phyloP scores from a whole-genome alignment of 2,329 filamentous ascomycete genomes.

The Fusarium keratoplasticum region DNA sequence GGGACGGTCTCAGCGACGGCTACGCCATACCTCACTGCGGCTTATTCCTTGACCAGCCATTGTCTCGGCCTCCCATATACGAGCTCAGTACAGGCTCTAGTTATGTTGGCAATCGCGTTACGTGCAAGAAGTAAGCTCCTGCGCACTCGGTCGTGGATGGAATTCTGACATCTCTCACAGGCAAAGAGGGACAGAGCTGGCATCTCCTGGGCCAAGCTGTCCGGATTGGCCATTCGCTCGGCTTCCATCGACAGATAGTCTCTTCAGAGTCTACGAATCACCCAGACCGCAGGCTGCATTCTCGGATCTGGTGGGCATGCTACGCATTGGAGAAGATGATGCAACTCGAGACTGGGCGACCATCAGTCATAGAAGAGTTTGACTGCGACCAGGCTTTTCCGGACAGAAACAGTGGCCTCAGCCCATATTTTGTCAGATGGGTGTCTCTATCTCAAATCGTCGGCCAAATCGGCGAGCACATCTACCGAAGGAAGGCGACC shows the following conservation, averaged over 20 bases:
- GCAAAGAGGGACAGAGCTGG: slow-evolving; percentile 37
- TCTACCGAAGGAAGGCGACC: slow-evolving; percentile 30
- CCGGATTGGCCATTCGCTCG: slow-evolving; percentile 29
- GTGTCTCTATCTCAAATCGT: slow-evolving; percentile 29
- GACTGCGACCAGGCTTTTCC: slow-evolving; percentile 34
- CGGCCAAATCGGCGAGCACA: slow-evolving; percentile 36
- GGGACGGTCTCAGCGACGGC: slow-evolving; percentile 19
- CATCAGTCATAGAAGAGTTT: slow-evolving; percentile 31
- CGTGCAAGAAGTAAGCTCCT: slow-evolving; percentile 25
- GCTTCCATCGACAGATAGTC: slow-evolving; percentile 26
- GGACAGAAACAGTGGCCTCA: slow-evolving; percentile 4
- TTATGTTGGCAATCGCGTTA: slow-evolving; percentile 29
- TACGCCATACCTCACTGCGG: slow-evolving; percentile 25
- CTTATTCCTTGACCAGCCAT: slow-evolving; percentile 32
- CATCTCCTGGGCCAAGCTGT: slow-evolving; percentile 32
- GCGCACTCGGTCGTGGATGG: neutral
- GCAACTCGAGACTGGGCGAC: slow-evolving; percentile 35
- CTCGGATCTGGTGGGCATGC: slow-evolving; percentile 36
- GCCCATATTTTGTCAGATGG: slow-evolving; percentile 29
- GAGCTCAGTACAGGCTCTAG: slow-evolving; percentile 32
- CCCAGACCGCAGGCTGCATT: slow-evolving; percentile 25
- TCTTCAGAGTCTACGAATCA: neutral
- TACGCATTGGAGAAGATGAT: slow-evolving; percentile 38
- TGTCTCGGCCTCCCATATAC: slow-evolving; percentile 34
- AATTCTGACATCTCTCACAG: neutral